Evolutionary conservation across 495 filamentous ascomycete genomes (phyloP).

Genomic region (Penicillium odoratum): DNA sequence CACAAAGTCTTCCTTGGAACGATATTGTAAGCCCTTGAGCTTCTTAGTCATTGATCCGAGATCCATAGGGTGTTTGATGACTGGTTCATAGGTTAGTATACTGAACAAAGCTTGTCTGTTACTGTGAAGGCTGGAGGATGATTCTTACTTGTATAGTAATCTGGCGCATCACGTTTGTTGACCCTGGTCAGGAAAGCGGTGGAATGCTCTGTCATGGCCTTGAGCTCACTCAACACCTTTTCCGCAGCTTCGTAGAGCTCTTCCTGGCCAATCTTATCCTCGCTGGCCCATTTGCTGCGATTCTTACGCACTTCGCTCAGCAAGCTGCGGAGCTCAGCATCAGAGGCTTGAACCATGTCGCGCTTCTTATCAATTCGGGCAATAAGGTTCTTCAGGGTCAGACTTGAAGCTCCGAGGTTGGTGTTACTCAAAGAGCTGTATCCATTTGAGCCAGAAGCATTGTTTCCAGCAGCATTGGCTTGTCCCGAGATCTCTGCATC

Average conservation of each 20-base stretch:
- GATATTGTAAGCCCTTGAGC: constrained; percentile 81
- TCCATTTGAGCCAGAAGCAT: constrained; percentile 50
- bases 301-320: constrained; percentile 98
- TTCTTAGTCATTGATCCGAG: constrained; percentile 98
- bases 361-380: constrained; percentile 91
- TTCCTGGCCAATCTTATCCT: constrained; percentile 95
- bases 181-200: constrained; percentile 88
- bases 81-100: constrained; percentile 43
- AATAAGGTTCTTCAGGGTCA: constrained; percentile 95
- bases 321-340: constrained; percentile 84
- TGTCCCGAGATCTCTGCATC: constrained; percentile 88
- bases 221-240: constrained; percentile 93
- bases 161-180: constrained; percentile 94
- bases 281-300: constrained; percentile 96
- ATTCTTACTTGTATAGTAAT: constrained; percentile 80
- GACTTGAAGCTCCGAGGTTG: constrained; percentile 93
- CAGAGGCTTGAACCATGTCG: constrained; percentile 81
- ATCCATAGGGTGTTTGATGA: constrained; percentile 98
- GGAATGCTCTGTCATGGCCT: constrained; percentile 95
- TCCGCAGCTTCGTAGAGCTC: constrained; percentile 96
- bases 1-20: constrained; percentile 93
- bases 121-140: background rate
- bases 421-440: constrained; percentile 89
- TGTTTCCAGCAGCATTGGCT: constrained; percentile 46
- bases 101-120: background rate